A percentile compares a stretch with the other conserved stretches of the same genome.
Evolutionary conservation across 164 flowering plant genomes (phyloP).

Genomic region (Stephania cephalantha): DNA sequence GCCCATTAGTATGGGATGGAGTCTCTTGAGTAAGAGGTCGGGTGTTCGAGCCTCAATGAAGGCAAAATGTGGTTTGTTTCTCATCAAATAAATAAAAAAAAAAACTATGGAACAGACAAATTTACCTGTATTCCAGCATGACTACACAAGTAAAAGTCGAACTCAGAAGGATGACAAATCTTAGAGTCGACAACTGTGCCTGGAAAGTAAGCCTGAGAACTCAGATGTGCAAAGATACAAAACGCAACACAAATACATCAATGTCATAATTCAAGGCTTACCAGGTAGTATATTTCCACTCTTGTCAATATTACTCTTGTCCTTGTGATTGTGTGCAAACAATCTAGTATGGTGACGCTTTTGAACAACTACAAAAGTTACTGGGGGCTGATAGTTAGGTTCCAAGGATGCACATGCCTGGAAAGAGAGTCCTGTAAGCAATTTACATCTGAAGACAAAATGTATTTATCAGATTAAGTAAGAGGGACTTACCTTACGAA

Average conservation of each 20-base stretch:
- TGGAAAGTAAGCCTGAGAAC: conserved; percentile 15
- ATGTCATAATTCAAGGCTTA: neutral
- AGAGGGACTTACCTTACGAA: conserved; percentile 13
- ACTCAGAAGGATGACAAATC: conserved; percentile 84
- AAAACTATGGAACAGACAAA: neutral
- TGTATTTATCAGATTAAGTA: neutral
- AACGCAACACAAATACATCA: neutral
- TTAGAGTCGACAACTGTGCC: conserved; percentile 85
- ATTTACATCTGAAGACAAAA: neutral
- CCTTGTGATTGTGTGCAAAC: conserved; percentile 18
- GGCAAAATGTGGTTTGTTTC: too few relatives aligned
- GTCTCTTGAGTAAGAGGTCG: too few relatives aligned
- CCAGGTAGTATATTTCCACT: conserved; percentile 21
- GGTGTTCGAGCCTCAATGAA: too few relatives aligned
- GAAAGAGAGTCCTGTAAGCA: neutral
- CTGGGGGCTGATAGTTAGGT: conserved; percentile 22
- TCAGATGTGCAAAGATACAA: neutral
- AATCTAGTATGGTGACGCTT: conserved; percentile 20
- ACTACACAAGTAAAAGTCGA: conserved; percentile 87
- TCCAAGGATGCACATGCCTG: conserved; percentile 20
- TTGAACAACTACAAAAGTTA: conserved; percentile 19
- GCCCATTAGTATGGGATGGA: too few relatives aligned
- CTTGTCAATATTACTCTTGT: conserved; percentile 14
- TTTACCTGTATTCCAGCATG: conserved; percentile 93
- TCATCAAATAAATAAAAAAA: too few relatives aligned